A percentile compares a stretch with the other conserved stretches of the same genome.
Evolutionary conservation across 1,139 yeast species (phyloP).

Genomic region (Geotrichum phurueaensis): DNA sequence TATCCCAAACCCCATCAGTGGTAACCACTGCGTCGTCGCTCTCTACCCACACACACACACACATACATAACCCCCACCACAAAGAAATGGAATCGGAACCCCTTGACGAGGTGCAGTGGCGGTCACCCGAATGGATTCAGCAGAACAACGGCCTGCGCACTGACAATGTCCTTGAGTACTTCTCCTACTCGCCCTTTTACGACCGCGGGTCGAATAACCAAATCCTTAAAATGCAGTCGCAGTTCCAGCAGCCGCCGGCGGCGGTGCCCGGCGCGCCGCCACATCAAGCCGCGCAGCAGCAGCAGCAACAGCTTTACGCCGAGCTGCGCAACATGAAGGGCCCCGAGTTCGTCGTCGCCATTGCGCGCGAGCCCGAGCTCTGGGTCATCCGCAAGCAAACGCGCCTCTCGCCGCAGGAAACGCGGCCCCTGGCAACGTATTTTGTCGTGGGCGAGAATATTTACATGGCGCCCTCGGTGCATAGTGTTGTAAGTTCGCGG

Average conservation of each 20-base stretch:
- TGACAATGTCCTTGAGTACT: conserved; percentile 86
- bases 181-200: conserved; percentile 88
- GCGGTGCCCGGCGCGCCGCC: not conserved
- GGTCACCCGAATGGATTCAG: conserved; percentile 95
- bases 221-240: conserved; percentile 91
- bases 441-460: conserved; percentile 88
- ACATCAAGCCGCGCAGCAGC: not conserved
- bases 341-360: conserved; percentile 69
- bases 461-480: conserved; percentile 76
- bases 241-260: conserved; percentile 55
- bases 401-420: conserved; percentile 48
- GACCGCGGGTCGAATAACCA: conserved; percentile 93
- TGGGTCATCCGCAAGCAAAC: conserved; percentile 86
- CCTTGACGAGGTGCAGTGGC: conserved; percentile 91
- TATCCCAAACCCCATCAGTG: not conserved
- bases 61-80: not conserved
- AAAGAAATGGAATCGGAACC: conserved; percentile 15
- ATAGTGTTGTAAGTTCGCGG: conserved; percentile 52
- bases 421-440: conserved; percentile 60
- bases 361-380: conserved; percentile 79
- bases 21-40: not conserved
- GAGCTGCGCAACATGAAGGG: conserved; percentile 79
- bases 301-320: conserved; percentile 33
- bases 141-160: conserved; percentile 71
- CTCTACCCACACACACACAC: not conserved